A percentile compares a stretch with the other conserved stretches of the same genome.
phyloP scores from a whole-genome alignment of 2,329 filamentous ascomycete genomes.

The Raffaelea ambrosiae region DNA sequence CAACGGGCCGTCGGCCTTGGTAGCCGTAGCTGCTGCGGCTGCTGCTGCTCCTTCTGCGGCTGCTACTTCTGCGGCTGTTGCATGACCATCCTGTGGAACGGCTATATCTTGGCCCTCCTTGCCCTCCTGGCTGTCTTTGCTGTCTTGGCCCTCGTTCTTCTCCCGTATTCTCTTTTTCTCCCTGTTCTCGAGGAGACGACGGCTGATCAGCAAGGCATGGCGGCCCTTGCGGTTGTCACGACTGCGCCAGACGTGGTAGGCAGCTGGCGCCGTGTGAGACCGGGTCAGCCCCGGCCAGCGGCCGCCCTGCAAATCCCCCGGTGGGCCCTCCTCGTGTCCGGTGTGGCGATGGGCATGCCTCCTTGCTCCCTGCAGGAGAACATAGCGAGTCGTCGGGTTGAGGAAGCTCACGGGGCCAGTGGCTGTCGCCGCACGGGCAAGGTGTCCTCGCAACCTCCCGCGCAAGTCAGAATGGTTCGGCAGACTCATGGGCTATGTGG shows the following conservation, averaged over 20 bases:
- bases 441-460: no score
- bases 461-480: no score
- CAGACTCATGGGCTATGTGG: no score
- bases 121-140: no score
- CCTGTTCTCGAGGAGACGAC: conserved; percentile 9
- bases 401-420: conserved; percentile 9
- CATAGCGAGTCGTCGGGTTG: conserved; percentile 14
- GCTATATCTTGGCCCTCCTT: no score
- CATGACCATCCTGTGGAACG: no score
- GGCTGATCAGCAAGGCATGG: conserved; percentile 22
- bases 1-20: neutral
- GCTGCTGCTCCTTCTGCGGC: no score
- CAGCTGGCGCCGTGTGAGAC: neutral
- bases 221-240: conserved; percentile 35
- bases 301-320: no score
- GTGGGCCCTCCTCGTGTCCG: neutral
- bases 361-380: conserved; percentile 7
- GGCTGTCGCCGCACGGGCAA: neutral
- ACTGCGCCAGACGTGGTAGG: conserved; percentile 30
- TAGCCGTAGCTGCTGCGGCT: neutral
- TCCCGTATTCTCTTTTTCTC: neutral
- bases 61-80: no score
- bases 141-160: neutral
- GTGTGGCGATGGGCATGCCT: neutral
- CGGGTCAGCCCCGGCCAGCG: no score